Base-by-base conservation (phyloP, 2,329 filamentous ascomycete genomes). In the Scytalidium lignicola region DNA sequence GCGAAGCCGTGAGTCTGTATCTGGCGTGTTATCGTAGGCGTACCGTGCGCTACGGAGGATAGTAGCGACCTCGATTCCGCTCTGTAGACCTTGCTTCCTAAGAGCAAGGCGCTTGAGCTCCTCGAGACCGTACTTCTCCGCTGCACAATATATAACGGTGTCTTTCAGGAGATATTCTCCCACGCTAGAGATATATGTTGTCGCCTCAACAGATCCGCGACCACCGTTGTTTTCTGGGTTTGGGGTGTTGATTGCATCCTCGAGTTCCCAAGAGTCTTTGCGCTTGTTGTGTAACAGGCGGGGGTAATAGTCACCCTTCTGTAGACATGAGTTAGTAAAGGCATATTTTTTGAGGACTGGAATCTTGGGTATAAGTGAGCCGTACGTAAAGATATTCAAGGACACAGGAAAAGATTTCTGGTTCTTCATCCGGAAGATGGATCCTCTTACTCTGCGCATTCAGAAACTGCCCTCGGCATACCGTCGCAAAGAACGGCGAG, bases 81-180 rank as follows among this genome's bases (percentile, higher is more conserved):
- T 86, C 75, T 95, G 70, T 82, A 85, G 70, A 45, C 90, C 90
- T 68, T 96, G 91, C 71, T 96, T 96, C 49, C 88, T 82, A 46
- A 96, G 75, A 1, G 91, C 81, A 51, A 96, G 78, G 50, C 87
- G 83, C 74, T 95, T 93, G 48, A 96, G 79, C 60, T 92, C 88
- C 9, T 89, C 83, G 5, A 96, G 77, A 0, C 85, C 85, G 62
- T 93, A 96, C 64, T 83, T 86, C 56, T 92, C 84, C 2, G 90
- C 91, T 3, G 89, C 83, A 67, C 91, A 96, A 70, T 96, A 96
- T 57, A 96, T 85, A 63, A 91, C 82, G 0, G 91, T 96, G 65
- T 96, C 91, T 62, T 91, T 93, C 55, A 96, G 74, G 41, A 96
- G 75, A 42, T 85, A 78, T 2, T 78, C 80, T 23, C 85, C 82